Base-by-base conservation (phyloP, 2,329 filamentous ascomycete genomes). In the Onygenales sp. region DNA sequence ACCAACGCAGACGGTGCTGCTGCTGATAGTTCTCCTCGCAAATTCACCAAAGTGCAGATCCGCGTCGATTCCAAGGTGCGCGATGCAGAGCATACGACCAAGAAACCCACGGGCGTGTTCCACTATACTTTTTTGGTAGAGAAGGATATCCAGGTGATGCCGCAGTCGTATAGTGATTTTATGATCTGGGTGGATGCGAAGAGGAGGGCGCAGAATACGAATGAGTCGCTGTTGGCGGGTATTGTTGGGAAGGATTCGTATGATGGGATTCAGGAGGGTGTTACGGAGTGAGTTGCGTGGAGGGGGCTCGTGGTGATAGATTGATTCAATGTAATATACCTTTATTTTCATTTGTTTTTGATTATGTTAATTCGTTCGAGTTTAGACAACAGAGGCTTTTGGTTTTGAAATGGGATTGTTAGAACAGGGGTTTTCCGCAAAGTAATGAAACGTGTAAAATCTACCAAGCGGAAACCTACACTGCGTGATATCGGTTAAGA, bases 71-170 rank as follows among this genome's bases (percentile, higher is more conserved):
- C 82, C 36, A 86, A 86, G 64, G 85, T 89, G 11, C 74, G 84
- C 17, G 81, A 88, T 62, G 82, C 89, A 33, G 84, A 87, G 68
- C 84, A 87, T 61, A 83, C 82, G 5, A 77, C 77, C 48, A 80
- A 81, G 27, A 84, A 81, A 62, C 79, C 83, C 2, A 88, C 85
- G 0, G 86, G 86, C 4, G 83, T 86, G 61, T 89, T 89, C 72
- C 86, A 87, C 61, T 89, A 89, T 64, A 88, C 85, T 0, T 87
- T 87, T 64, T 75, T 78, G 52, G 82, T 87, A 2, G 78, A 83
- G 53, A 80, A 76, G 61, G 78, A 84, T 60, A 74, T 87, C 45
- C 78, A 81, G 61, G 80, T 87, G 17, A 81, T 87, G 73, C 85
- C 85, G 3, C 73, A 77, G 64, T 79, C 75, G 10, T 85, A 84